Base-by-base conservation (phyloP, 1,139 yeast genomes). In the Yamadazyma diddensiae region DNA sequence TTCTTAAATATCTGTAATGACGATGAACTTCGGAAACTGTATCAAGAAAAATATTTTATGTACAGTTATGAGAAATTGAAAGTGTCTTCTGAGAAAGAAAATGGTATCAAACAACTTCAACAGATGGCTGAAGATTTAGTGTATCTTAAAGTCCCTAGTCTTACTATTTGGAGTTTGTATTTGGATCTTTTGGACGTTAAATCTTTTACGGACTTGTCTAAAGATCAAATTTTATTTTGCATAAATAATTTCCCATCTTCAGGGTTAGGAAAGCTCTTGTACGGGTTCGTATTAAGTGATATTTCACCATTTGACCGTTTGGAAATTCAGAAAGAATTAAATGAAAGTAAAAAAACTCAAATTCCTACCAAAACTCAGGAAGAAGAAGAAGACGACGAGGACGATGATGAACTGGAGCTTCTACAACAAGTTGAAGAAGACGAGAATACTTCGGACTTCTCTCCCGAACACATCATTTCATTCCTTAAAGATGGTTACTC, bases 151-250 rank as follows among this genome's bases (percentile, higher is more conserved):
- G 74, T 80, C 11, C 68, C 71, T 1, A 77, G 80, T 16, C 61
- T 73, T 18, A 62, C 74, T 24, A 87, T 92, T 1, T 92, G 96
- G 95, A 68, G 73, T 30, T 52, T 82, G 10, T 78, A 77, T 46
- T 76, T 88, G 45, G 95, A 92, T 47, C 83, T 92, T 82, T 45
- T 60, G 21, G 96, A 92, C 52, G 71, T 70, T 6, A 54, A 52
- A 3, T 59, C 66, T 7, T 53, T 87, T 10, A 46, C 46, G 6
- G 70, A 73, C 2, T 52, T 85, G 31, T 80, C 80, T 30, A 52
- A 68, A 18, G 65, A 60, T 3, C 50, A 65, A 6, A 46, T 87
- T 1, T 45, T 63, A 4, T 65, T 62, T 23, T 86, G 74, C 49
- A 59, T 84, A 26, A 62, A 65, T 24, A 53, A 63, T 18, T 87